Base-by-base conservation (phyloP, 1,284 basidiomycete species). In the Inonotus hispidus region DNA sequence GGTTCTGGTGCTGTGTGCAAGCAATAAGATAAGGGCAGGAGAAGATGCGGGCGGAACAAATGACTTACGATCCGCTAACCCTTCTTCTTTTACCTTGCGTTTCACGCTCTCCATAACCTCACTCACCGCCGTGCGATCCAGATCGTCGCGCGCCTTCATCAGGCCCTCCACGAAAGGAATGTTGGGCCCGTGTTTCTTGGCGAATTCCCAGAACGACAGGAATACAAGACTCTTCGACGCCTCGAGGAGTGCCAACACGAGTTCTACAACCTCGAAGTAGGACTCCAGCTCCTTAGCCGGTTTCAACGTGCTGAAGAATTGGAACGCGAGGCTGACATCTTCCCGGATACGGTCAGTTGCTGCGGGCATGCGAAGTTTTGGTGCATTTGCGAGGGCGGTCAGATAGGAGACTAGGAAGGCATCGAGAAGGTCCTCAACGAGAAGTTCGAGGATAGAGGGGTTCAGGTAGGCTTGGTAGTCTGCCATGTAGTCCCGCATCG, bases 81-180 rank as follows among this genome's bases (percentile, higher is more conserved):
- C 82, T 69, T 95, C 93, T 39, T 95, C 93, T 71, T 89, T 93
- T 21, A 94, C 92, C 72, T 96, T 98, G 56, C 94, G 83, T 72
- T 89, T 92, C 63, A 98, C 82, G 61, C 88, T 93, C 37, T 98
- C 96, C 92, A 98, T 97, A 55, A 97, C 88, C 59, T 97, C 93
- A 66, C 77, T 88, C n/a, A 90, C 90, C 11, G 87, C 84, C 1
- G 88, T 84, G 41, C 93, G 84, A 74, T 98, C 95, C 59, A 98
- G 77, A 74, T 99, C 95, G 65, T 92, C 91, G 53, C 97, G 81
- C 6, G 91, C 88, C 71, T 88, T 92, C 82, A 98, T 90, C 53
- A 98, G 68, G 2, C 87, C 83, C 71, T 99, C 95, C 27, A 97
- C 88, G 70, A 98, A 99, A 2, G 84, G 80, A 37, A 98, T 80